Percentiles rank a stretch among this genome's conserved stretches.
phyloP scores from a whole-genome alignment of 768 basidiomycete genomes.

The Podaxis sp. region DNA sequence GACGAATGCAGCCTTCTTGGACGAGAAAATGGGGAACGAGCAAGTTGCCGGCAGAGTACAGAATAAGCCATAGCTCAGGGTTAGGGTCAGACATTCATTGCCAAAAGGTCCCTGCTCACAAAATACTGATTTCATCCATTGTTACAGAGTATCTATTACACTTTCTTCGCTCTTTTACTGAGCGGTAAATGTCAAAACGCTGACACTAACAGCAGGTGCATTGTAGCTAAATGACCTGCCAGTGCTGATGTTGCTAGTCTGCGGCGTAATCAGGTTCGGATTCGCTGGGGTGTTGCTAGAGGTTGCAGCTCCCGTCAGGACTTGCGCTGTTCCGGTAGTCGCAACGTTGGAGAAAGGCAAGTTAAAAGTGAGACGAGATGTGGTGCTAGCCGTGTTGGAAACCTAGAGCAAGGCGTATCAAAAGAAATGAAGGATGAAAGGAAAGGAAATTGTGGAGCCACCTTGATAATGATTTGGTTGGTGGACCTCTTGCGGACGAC shows the following conservation, averaged over 20 bases:
- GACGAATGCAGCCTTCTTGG: constrained; percentile 1
- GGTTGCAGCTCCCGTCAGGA: constrained; percentile 45
- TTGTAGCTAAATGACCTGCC: constrained; percentile 53
- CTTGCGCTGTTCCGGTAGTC: constrained; percentile 39
- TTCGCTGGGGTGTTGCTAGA: constrained; percentile 55
- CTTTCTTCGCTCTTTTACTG: constrained; percentile 9
- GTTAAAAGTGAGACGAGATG: constrained; percentile 45
- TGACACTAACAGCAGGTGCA: constrained; percentile 46
- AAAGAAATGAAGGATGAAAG: background rate
- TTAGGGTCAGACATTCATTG: background rate
- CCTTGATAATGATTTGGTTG: constrained; percentile 59
- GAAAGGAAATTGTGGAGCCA: constrained; percentile 13
- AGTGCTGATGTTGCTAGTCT: constrained; percentile 41
- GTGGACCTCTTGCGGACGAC: constrained; percentile 40
- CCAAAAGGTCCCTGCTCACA: too few relatives aligned
- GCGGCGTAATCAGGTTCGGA: constrained; percentile 47
- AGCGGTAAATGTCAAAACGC: constrained; percentile 35
- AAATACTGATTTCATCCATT: too few relatives aligned
- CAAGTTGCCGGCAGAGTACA: background rate
- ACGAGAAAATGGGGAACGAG: background rate
- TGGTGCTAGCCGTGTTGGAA: constrained; percentile 44
- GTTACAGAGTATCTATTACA: too few relatives aligned
- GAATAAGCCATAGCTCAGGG: background rate
- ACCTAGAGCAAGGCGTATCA: background rate
- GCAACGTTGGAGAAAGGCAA: constrained; percentile 53